These are phyloP conservation scores for Suillus luteus DNA, from an alignment of 768 basidiomycete species.

Conservation along the genomic window DNA sequence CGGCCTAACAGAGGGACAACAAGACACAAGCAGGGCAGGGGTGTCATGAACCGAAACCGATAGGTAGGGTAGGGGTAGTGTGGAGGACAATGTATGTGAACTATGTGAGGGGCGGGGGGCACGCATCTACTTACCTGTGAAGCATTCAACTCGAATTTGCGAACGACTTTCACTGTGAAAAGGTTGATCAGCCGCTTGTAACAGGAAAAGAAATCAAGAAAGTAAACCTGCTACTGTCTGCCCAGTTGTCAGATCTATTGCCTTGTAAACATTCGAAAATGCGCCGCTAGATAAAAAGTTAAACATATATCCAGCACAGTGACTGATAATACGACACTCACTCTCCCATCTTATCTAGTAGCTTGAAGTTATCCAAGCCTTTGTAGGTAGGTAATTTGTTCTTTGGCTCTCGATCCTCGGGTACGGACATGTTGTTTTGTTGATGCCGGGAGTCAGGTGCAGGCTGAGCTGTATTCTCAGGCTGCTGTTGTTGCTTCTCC, in stretches of 20 bases:
- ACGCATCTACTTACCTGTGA: conserved; percentile 72
- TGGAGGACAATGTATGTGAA: conserved; percentile 28
- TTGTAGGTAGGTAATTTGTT: conserved; percentile 82
- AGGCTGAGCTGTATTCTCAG: conserved; percentile 15
- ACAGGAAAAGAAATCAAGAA: background rate
- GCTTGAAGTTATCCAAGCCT: conserved; percentile 78
- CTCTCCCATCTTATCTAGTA: conserved; percentile 93
- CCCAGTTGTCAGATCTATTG: conserved; percentile 71
- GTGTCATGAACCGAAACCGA: conserved; percentile 24
- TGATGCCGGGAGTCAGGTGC: conserved; percentile 37
- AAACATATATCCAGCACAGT: conserved; percentile 13
- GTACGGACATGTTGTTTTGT: conserved; percentile 60
- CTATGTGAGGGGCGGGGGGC: conserved; percentile 24
- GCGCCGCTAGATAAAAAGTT: conserved; percentile 64
- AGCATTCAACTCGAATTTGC: conserved; percentile 88
- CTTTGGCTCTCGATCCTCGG: conserved; percentile 74
- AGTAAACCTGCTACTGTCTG: conserved; percentile 80
- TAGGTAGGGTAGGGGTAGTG: conserved; percentile 24
- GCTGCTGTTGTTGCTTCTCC: conserved; percentile 17
- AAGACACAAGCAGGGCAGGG: conserved; percentile 17
- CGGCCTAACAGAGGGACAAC: conserved; percentile 59
- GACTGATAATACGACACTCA: conserved; percentile 44
- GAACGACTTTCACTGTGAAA: conserved; percentile 82
- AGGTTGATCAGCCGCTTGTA: conserved; percentile 17
- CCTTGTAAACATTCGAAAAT: conserved; percentile 99